Evolutionary conservation across 2,329 filamentous ascomycete species (phyloP), one percentile per base, ranked within the genome.

Genomic region (Dothideomycetes sp.): DNA sequence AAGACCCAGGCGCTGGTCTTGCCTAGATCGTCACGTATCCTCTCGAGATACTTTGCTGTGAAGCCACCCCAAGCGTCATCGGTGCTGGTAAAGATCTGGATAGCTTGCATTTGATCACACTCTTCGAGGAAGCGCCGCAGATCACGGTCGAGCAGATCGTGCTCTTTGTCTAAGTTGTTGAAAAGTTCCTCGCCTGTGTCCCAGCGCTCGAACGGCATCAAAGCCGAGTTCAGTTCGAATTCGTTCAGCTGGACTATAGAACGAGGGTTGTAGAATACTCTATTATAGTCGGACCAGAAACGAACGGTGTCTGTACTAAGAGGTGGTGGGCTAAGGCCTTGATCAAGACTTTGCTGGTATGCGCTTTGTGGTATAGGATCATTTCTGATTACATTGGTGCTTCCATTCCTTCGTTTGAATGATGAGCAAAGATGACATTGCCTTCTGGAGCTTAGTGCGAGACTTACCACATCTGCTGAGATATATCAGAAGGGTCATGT

Each of bases 271-370:
- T 84, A 95, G 61, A 79, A 98, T n/a, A 91, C 75, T 18, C 86
- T 77, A 50, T 85, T 93, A 61, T 87, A 96, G 60, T 98, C 91
- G 22, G 87, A 94, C 89, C 91, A 98, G 64, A 91, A 96, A 39
- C 86, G 77, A n/a, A 96, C 83, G 9, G 75, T 73, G 5, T 78
- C 73, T 1, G 77, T 69, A 1, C 72, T 81, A 15, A 94, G 70
- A 38, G 68, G 64, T 0, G 82, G 74, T 4, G 79, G 70, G 3
- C 73, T 59, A 4, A 73, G 57, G 16, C 86, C 87, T 19, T 76
- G 63, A 49, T 95, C 84, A 3, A 96, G 75, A 47, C 78, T 81
- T 52, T 76, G 72, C 54, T 93, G 86, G 58, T 94, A 96, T 34
- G 77, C 68, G 54, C 76, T 86, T 43, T 74, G 75, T 29, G 71